Conservation (phyloP, 2,329 filamentous ascomycete genomes). For the Ophiostoma novo-ulmi region DNA sequence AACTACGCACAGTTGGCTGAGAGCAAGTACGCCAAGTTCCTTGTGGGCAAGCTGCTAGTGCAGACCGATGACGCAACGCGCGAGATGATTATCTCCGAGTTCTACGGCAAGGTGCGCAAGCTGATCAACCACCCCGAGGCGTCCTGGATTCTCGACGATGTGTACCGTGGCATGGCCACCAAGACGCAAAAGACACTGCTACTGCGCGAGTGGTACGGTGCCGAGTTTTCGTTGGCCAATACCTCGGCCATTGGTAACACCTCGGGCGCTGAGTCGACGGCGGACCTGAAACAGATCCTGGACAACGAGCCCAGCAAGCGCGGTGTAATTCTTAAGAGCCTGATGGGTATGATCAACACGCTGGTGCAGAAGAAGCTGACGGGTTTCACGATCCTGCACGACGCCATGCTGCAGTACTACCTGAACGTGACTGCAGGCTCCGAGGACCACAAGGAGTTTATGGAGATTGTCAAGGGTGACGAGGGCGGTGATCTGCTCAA, state of each 20-base stretch:
- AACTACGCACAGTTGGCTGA: conserved; percentile 81
- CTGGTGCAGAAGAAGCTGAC: conserved; percentile 95
- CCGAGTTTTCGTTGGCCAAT: conserved; percentile 76
- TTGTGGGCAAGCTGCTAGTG: conserved; percentile 93
- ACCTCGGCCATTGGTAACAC: conserved; percentile 15
- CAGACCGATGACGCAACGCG: conserved; percentile 82
- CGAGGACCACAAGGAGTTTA: conserved; percentile 78
- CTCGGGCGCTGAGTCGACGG: conserved; percentile 39
- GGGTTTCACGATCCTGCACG: conserved; percentile 95
- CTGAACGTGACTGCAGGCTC: conserved; percentile 69
- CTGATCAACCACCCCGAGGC: conserved; percentile 95
- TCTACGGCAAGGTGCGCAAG: conserved; percentile 87
- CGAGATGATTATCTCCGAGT: conserved; percentile 85
- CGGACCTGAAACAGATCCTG: conserved; percentile 71
- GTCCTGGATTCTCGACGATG: conserved; percentile 95
- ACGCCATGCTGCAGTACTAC: conserved; percentile 97
- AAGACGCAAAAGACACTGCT: conserved; percentile 79
- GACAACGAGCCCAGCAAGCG: conserved; percentile 77
- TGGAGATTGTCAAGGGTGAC: conserved; percentile 87
- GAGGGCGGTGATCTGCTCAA: conserved; percentile 85
- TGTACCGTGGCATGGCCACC: conserved; percentile 84
- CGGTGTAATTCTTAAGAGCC: conserved; percentile 75
- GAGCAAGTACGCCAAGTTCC: conserved; percentile 94
- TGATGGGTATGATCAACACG: conserved; percentile 82
- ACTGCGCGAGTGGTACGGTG: conserved; percentile 91